phyloP scores from a whole-genome alignment of 2,329 filamentous ascomycete species.

The Leptographium lundbergii region DNA sequence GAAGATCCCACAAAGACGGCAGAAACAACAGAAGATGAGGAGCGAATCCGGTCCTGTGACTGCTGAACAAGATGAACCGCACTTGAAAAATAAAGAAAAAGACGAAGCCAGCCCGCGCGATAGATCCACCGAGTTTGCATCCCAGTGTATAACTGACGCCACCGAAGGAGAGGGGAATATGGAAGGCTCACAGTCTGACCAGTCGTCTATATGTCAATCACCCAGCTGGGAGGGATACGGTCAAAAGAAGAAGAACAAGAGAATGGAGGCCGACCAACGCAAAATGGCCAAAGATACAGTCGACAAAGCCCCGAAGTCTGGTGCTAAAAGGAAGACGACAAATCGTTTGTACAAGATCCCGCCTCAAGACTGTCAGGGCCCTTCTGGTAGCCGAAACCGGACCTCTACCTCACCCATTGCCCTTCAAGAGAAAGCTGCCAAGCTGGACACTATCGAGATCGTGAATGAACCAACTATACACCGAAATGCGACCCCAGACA shows the following conservation, averaged over 20 bases:
- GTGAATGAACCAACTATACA: neutral
- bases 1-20: too few species aligned
- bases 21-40: neutral
- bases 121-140: conserved; percentile 21
- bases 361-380: conserved; percentile 13
- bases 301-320: conserved; percentile 24
- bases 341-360: conserved; percentile 25
- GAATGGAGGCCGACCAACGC: conserved; percentile 28
- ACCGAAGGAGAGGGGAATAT: conserved; percentile 11
- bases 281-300: conserved; percentile 29
- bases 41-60: neutral
- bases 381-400: conserved; percentile 2
- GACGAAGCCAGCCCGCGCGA: conserved; percentile 16
- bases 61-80: neutral
- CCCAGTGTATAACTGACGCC: neutral
- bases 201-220: conserved; percentile 45
- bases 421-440: neutral
- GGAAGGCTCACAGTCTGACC: conserved; percentile 25
- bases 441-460: neutral
- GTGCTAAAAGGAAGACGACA: conserved; percentile 21
- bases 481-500: neutral
- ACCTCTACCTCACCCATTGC: conserved; percentile 3
- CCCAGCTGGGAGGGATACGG: conserved; percentile 49
- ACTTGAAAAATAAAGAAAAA: conserved; percentile 11
- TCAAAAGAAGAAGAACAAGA: conserved; percentile 40